Evolutionary conservation across 169 alveolate species (phyloP).

Genomic region (Cryptosporidium canis): DNA sequence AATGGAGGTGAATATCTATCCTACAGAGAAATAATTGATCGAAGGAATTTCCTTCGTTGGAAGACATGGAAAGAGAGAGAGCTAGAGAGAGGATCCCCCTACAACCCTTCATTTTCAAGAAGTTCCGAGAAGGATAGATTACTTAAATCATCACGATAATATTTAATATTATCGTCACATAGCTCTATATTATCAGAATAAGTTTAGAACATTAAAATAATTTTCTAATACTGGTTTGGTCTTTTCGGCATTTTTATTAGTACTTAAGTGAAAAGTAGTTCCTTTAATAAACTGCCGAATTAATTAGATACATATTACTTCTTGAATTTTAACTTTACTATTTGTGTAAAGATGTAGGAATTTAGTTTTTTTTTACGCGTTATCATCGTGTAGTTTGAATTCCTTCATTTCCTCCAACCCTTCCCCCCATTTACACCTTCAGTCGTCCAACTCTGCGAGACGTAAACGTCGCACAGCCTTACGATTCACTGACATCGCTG

Average conservation of each 20-base stretch:
- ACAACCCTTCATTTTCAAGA: slow-evolving; percentile 43
- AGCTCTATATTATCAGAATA: background rate
- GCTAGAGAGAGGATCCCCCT: slow-evolving; percentile 63
- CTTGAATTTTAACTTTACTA: no score
- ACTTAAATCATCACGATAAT: slow-evolving; percentile 4
- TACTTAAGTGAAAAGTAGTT: background rate
- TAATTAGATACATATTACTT: no score
- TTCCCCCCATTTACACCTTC: no score
- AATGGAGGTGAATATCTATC: slow-evolving; percentile 66
- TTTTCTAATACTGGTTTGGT: background rate
- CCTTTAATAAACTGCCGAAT: no score
- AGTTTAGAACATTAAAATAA: background rate
- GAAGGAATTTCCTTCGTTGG: slow-evolving; percentile 59
- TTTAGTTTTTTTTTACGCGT: no score
- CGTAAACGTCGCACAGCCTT: no score
- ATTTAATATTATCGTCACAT: background rate
- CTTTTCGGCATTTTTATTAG: background rate
- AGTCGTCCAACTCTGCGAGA: no score
- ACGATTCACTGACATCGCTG: background rate
- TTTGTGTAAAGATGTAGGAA: no score
- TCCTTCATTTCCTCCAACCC: no score
- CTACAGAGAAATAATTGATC: slow-evolving; percentile 68
- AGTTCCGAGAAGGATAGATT: slow-evolving; percentile 67
- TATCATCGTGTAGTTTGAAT: no score
- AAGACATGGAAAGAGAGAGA: slow-evolving; percentile 72